Percentiles rank a stretch among this genome's conserved stretches.
Evolutionary conservation across 352 stramenopile species (phyloP).

Genomic region (Pelagophyceae sp.): DNA sequence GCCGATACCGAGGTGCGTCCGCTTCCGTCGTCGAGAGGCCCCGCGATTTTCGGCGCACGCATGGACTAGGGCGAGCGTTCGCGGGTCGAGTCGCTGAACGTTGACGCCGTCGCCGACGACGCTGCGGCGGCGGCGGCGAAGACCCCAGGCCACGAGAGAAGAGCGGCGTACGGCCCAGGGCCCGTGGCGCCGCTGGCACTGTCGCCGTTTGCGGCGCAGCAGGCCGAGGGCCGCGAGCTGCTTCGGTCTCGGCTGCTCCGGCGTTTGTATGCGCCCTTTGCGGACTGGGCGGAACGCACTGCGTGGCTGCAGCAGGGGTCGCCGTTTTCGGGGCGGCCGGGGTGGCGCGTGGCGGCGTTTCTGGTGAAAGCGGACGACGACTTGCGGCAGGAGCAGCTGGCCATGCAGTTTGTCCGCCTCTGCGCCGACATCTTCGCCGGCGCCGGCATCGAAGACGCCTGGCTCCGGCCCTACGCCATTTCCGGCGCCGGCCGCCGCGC

Average conservation of each 20-base stretch:
- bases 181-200: too few relatives aligned
- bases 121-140: too few relatives aligned
- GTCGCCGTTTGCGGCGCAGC: too few relatives aligned
- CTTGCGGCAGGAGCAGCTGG: conserved; percentile 56
- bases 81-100: background rate
- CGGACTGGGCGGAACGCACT: conserved; percentile 10
- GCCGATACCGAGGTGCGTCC: background rate
- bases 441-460: conserved; percentile 61
- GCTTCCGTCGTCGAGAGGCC: background rate
- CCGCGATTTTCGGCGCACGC: too few relatives aligned
- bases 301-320: conserved; percentile 23
- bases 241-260: background rate
- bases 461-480: conserved; percentile 77
- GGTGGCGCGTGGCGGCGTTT: conserved; percentile 55
- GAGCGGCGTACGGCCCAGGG: too few relatives aligned
- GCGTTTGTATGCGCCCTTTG: background rate
- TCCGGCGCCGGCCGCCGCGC: conserved; percentile 72
- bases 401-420: conserved; percentile 48
- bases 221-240: background rate
- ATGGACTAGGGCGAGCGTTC: too few relatives aligned
- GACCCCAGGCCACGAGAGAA: too few relatives aligned
- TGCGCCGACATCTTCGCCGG: conserved; percentile 31
- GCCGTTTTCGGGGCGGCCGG: conserved; percentile 47
- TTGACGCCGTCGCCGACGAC: background rate
- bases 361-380: conserved; percentile 66